Evolutionary conservation across 2,329 filamentous ascomycete genomes (phyloP).

Genomic region (Exophiala oligosperma): DNA sequence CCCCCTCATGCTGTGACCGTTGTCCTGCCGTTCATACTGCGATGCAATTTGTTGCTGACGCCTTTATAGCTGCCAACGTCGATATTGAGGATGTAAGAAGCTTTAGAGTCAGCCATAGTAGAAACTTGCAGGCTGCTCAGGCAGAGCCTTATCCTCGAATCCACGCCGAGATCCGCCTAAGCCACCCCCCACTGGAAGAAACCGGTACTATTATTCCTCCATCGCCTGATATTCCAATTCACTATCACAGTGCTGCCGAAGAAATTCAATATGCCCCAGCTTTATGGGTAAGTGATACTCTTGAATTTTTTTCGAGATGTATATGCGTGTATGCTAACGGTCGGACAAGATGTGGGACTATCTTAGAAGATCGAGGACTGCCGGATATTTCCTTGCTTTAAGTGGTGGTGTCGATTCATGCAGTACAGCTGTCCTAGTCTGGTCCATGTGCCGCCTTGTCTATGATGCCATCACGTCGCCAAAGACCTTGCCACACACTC

Average conservation of each 20-base stretch:
- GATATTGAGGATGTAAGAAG: constrained; percentile 68
- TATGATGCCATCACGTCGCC: constrained; percentile 34
- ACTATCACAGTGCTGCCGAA: constrained; percentile 32
- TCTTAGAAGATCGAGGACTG: constrained; percentile 37
- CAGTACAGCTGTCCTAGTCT: constrained; percentile 38
- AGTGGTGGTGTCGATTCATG: constrained; percentile 44
- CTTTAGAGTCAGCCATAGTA: constrained; percentile 48
- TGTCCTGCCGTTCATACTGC: background rate
- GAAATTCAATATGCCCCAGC: background rate
- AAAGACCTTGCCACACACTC: too few species aligned
- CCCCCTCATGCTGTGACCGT: background rate
- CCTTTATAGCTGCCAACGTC: constrained; percentile 53
- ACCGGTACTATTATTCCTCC: constrained; percentile 22
- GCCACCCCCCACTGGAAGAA: constrained; percentile 22
- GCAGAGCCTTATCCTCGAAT: constrained; percentile 49
- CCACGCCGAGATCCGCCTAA: constrained; percentile 38
- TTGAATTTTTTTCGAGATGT: constrained; percentile 35
- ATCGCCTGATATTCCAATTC: constrained; percentile 35
- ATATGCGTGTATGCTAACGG: constrained; percentile 28
- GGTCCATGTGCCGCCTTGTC: constrained; percentile 41
- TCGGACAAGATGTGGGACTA: constrained; percentile 45
- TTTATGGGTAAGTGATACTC: too few species aligned
- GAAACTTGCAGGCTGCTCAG: constrained; percentile 37
- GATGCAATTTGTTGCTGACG: constrained; percentile 2
- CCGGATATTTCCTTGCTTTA: constrained; percentile 41